These are phyloP conservation scores for Poterioochromonas sp. DNA, from an alignment of 352 stramenopile species.

Conservation along the genomic window DNA sequence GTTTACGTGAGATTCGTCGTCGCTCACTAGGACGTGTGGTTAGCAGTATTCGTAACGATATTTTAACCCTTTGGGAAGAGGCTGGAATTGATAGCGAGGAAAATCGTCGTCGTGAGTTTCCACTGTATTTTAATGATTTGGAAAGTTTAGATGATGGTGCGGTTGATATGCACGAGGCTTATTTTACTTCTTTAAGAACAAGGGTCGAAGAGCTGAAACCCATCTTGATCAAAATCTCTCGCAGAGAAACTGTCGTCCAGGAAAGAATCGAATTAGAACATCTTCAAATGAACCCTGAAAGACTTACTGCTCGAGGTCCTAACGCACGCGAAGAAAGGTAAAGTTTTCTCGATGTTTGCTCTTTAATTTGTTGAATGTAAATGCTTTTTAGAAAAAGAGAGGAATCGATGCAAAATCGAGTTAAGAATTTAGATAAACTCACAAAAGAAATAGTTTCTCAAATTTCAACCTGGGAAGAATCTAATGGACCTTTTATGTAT, in stretches of 20 bases:
- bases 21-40: not conserved
- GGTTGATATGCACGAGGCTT: constrained; percentile 9
- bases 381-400: constrained; percentile 26
- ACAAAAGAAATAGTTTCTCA: constrained; percentile 18
- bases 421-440: constrained; percentile 29
- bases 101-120: not conserved
- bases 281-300: constrained; percentile 15
- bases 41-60: not conserved
- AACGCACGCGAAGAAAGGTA: constrained; percentile 20
- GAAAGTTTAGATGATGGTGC: not conserved
- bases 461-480: not conserved
- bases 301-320: constrained; percentile 26
- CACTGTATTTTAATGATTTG: not conserved
- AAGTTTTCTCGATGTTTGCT: too few species aligned
- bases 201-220: constrained; percentile 10
- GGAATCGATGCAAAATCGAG: not conserved
- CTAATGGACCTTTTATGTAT: constrained; percentile 1
- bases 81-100: not conserved
- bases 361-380: too few species aligned
- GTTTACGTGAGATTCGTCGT: not conserved
- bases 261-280: constrained; percentile 29
- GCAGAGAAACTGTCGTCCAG: not conserved
- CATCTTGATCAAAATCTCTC: not conserved
- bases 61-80: constrained; percentile 14
- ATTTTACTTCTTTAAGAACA: not conserved